Base-by-base conservation (phyloP, 345 rosid genomes). In the Barbarea vulgaris region DNA sequence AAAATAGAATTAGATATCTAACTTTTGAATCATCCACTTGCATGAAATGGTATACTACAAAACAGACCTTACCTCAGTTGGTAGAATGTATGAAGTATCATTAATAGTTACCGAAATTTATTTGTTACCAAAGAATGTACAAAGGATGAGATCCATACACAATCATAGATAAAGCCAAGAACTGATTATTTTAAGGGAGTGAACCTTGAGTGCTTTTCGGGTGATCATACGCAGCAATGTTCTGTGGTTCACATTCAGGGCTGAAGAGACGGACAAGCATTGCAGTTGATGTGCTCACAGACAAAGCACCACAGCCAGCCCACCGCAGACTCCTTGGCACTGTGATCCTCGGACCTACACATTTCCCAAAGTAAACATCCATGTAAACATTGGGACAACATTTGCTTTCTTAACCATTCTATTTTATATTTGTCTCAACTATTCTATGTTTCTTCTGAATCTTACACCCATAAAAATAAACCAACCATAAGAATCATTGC, bases 171-270 rank as follows among this genome's bases (percentile, higher is more conserved):
- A 50, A 67, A 37, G 22, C 5, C 36, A 60, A 33, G 28, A 21
- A n/a, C 47, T 52, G 21, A 42, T 30, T 27, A 31, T 63, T 63
- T 65, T 22, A 72, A 71, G 73, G 81, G 14, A 77, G 77, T 71
- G 68, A 65, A 57, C 57, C 18, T 22, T 77, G 76, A 57, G 62
- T 37, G 37, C 62, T 3, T 71, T 72, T 77, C 24, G 39, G 68
- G 9, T 36, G 73, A 70, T 94, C 97, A 75, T 85, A 91, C 5
- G 97, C 97, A 81, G 82, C 92, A 77, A 94, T 88, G 50, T 91
- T 94, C 82, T 90, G 98, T 15, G 96, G 96, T 73, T 94, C 98
- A 50, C 96, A 94, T 81, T 94, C 98, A 15, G 96, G 96, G 65
- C 95, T 90, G 22, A 91, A 85, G 30, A 94, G 90, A 68, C 88